Conservation (phyloP, 2,329 filamentous ascomycete species). For the Dryadomyces sulphureus region DNA sequence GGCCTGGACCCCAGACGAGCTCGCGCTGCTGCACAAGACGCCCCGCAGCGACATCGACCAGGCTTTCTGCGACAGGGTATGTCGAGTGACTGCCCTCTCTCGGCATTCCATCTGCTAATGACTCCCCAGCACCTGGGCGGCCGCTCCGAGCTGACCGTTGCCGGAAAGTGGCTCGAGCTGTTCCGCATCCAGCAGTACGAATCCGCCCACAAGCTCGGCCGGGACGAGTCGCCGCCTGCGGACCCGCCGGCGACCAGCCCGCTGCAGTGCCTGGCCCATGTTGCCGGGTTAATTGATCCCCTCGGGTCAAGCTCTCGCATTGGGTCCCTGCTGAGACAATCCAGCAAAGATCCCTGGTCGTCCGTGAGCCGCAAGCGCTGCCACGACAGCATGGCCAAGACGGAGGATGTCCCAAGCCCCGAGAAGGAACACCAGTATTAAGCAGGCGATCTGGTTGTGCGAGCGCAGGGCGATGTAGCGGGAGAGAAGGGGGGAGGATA, state of each 20-base stretch:
- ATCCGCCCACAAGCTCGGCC: too few species aligned
- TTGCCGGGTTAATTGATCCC: background rate
- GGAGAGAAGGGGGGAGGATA: too few species aligned
- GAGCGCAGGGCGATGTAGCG: too few species aligned
- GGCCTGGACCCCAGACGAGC: background rate
- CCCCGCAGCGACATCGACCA: background rate
- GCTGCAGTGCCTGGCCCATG: background rate
- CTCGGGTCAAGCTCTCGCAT: background rate
- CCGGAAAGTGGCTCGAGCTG: slow-evolving; percentile 1
- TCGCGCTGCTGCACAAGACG: background rate
- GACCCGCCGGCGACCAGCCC: background rate
- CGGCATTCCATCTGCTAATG: background rate
- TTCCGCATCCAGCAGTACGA: background rate
- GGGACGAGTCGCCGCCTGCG: too few species aligned
- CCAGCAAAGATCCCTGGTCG: too few species aligned
- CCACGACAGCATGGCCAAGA: too few species aligned
- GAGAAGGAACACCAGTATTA: too few species aligned
- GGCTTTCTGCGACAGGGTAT: background rate
- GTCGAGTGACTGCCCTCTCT: background rate
- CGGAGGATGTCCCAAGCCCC: too few species aligned
- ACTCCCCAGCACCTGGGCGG: background rate
- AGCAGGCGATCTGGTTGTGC: too few species aligned
- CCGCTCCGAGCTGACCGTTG: background rate
- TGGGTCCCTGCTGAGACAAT: too few species aligned
- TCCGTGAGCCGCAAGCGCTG: too few species aligned